Evolutionary conservation across 371 early-diverging fungal species (phyloP).

Genomic region (Circinella umbellata): DNA sequence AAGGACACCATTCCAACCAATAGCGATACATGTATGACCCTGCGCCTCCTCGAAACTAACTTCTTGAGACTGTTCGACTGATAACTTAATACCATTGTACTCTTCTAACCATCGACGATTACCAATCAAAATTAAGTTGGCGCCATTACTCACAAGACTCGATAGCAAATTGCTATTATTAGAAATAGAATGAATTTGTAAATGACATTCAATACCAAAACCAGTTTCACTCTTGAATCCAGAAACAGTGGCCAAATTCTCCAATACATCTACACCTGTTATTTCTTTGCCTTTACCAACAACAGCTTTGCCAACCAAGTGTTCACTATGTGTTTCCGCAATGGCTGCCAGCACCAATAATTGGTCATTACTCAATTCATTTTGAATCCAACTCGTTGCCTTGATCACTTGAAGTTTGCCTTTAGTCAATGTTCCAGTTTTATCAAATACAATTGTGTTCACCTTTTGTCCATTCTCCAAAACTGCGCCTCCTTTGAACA

Average conservation of each 20-base stretch:
- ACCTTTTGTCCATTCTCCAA: conserved; percentile 84
- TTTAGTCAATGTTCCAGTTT: conserved; percentile 94
- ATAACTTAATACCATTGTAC: conserved; percentile 33
- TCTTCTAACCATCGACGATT: conserved; percentile 70
- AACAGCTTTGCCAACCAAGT: conserved; percentile 87
- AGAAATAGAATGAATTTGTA: conserved; percentile 18
- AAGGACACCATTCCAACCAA: conserved; percentile 67
- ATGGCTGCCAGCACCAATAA: conserved; percentile 58
- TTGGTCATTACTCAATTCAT: conserved; percentile 9
- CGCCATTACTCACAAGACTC: background rate
- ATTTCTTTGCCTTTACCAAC: conserved; percentile 60
- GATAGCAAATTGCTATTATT: background rate
- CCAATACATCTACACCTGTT: conserved; percentile 37
- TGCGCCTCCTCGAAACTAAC: conserved; percentile 43
- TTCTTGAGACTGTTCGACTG: conserved; percentile 32
- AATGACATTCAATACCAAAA: conserved; percentile 73
- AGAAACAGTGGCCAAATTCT: conserved; percentile 43
- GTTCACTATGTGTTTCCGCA: conserved; percentile 86
- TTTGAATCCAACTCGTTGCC: conserved; percentile 24
- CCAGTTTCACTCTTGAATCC: conserved; percentile 81
- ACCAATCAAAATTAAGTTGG: conserved; percentile 70
- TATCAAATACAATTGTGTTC: conserved; percentile 93
- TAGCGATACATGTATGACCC: conserved; percentile 86
- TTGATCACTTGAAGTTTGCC: conserved; percentile 83
- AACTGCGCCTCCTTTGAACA: conserved; percentile 87